These are phyloP conservation scores for Candida ortonii DNA, from an alignment of 805 yeast species.

Conservation along the genomic window DNA sequence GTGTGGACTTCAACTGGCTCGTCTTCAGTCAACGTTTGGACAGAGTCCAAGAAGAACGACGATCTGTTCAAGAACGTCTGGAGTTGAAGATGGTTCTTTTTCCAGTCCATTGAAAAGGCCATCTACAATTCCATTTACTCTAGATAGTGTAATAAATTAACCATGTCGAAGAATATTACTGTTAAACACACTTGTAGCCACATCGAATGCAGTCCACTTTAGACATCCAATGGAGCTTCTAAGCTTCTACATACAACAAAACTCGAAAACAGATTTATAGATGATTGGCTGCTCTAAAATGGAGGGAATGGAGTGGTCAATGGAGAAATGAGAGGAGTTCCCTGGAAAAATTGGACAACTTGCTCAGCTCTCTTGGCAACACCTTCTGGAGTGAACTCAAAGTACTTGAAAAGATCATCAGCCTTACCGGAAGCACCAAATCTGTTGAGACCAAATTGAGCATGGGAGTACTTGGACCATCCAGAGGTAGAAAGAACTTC, in stretches of 20 bases:
- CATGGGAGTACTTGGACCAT: conserved; percentile 95
- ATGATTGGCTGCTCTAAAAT: too few species aligned
- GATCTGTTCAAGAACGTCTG: conserved; percentile 35
- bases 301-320: conserved; percentile 76
- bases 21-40: conserved; percentile 1
- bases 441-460: conserved; percentile 91
- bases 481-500: conserved; percentile 91
- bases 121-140: too few species aligned
- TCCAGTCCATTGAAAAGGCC: background rate
- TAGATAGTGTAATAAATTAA: too few species aligned
- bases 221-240: too few species aligned
- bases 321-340: conserved; percentile 68
- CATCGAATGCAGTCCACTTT: too few species aligned
- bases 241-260: too few species aligned
- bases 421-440: conserved; percentile 97
- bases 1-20: conserved; percentile 1
- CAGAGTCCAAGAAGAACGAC: conserved; percentile 16
- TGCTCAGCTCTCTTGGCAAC: conserved; percentile 80
- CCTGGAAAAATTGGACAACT: conserved; percentile 82
- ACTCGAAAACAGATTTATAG: too few species aligned
- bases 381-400: conserved; percentile 92
- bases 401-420: conserved; percentile 72
- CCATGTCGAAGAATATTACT: background rate
- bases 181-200: conserved; percentile 1
- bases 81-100: too few species aligned